These are phyloP conservation scores for Fennellomyces sp. DNA, from an alignment of 371 early-diverging fungal genomes.

Conservation along the genomic window DNA sequence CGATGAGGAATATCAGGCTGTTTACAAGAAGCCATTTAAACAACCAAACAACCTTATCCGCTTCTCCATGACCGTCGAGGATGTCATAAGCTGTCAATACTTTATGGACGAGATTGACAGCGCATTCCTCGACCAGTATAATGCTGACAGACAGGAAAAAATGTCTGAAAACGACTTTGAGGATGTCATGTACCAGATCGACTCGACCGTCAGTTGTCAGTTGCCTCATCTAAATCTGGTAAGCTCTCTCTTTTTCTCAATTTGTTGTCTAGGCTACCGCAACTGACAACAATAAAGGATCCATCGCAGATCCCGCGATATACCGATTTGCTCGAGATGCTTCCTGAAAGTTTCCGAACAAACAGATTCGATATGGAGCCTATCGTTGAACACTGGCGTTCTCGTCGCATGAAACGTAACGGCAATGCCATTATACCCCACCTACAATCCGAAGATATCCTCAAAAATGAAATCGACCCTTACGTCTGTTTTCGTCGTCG, in stretches of 20 bases:
- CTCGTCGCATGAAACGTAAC: constrained; percentile 41
- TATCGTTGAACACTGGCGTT: constrained; percentile 51
- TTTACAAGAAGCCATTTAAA: constrained; percentile 70
- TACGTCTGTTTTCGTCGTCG: constrained; percentile 97
- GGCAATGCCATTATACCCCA: constrained; percentile 66
- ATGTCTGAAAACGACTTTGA: constrained; percentile 77
- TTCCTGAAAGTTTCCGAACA: background rate
- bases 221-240: constrained; percentile 53
- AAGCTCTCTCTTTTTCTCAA: constrained; percentile 17
- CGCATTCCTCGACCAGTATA: constrained; percentile 65
- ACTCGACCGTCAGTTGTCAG: constrained; percentile 52
- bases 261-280: no score
- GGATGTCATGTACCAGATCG: constrained; percentile 77
- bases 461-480: constrained; percentile 82
- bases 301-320: constrained; percentile 39
- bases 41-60: constrained; percentile 83
- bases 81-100: constrained; percentile 81
- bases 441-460: constrained; percentile 61
- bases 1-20: constrained; percentile 58
- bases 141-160: constrained; percentile 31
- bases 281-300: no score
- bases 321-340: background rate
- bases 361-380: background rate
- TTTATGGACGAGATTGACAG: constrained; percentile 88
- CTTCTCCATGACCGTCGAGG: constrained; percentile 90